phyloP scores from a whole-genome alignment of 208 protist species.

The Leptomonas pyrrhocoris region DNA sequence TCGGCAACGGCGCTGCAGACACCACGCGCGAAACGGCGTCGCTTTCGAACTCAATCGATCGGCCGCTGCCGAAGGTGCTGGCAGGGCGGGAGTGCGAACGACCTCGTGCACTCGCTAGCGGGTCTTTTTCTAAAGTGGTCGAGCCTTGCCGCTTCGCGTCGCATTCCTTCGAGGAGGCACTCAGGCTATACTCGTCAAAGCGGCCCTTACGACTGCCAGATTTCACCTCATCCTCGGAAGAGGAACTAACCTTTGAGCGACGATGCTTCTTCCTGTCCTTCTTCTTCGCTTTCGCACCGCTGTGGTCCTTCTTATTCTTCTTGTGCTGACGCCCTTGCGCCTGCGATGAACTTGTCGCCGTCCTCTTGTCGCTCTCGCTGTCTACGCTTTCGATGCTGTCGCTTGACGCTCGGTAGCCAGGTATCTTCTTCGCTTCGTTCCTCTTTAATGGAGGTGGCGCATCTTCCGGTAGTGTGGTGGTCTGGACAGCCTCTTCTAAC shows the following conservation, averaged over 20 bases:
- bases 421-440: background rate
- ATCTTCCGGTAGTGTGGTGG: background rate
- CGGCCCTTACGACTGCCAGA: background rate
- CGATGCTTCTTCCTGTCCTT: slow-evolving; percentile 3
- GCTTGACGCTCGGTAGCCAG: background rate
- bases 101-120: background rate
- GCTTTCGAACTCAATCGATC: slow-evolving; percentile 18
- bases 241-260: slow-evolving; percentile 1
- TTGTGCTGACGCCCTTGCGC: background rate
- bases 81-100: background rate
- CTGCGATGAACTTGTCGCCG: background rate
- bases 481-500: background rate
- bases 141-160: background rate
- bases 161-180: background rate
- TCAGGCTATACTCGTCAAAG: background rate
- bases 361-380: background rate
- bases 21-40: background rate
- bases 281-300: slow-evolving; percentile 1
- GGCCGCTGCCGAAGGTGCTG: slow-evolving; percentile 3
- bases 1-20: background rate
- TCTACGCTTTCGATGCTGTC: background rate
- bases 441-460: background rate
- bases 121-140: background rate
- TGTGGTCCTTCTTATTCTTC: background rate
- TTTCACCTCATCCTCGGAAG: background rate